A percentile compares a stretch with the other conserved stretches of the same genome.
Conservation (phyloP, 495 filamentous ascomycete species). For the Aspergillus panamensis region DNA sequence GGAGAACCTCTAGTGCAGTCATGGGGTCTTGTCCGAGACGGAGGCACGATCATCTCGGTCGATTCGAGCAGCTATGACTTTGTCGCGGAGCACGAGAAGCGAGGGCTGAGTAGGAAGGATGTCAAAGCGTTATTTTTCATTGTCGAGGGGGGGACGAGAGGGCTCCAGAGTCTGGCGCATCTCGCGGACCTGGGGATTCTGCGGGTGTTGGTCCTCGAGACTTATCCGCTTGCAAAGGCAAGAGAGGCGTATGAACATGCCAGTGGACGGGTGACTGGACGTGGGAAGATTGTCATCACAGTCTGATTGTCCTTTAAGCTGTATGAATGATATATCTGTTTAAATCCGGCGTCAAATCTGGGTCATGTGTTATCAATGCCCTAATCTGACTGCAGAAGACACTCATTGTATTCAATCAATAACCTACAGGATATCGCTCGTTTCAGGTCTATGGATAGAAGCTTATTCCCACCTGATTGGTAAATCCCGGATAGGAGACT, state of each 20-base stretch:
- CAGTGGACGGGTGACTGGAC: slow-evolving; percentile 22
- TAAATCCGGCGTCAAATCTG: too few relatives aligned
- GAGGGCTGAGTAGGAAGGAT: slow-evolving; percentile 15
- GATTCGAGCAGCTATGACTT: slow-evolving; percentile 35
- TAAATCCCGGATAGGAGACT: too few relatives aligned
- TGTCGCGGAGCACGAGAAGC: slow-evolving; percentile 34
- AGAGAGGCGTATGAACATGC: slow-evolving; percentile 34
- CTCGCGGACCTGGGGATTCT: slow-evolving; percentile 23
- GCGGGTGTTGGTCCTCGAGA: slow-evolving; percentile 27
- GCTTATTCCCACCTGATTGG: too few relatives aligned
- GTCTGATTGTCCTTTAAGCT: not conserved
- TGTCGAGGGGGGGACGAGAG: slow-evolving; percentile 22
- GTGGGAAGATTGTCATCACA: slow-evolving; percentile 32
- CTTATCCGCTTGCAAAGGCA: slow-evolving; percentile 22
- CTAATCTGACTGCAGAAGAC: too few relatives aligned
- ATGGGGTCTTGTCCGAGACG: slow-evolving; percentile 26
- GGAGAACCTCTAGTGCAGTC: slow-evolving; percentile 26
- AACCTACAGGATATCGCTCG: too few relatives aligned
- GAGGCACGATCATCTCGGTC: slow-evolving; percentile 30
- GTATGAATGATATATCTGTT: not conserved
- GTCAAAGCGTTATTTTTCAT: slow-evolving; percentile 35
- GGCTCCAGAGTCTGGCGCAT: slow-evolving; percentile 18
- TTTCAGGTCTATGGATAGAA: too few relatives aligned
- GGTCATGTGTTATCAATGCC: too few relatives aligned
- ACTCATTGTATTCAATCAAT: too few relatives aligned